Percentiles rank a stretch among this genome's conserved stretches.
Conservation (phyloP, 169 alveolate species). For the Eimeria maxima region DNA sequence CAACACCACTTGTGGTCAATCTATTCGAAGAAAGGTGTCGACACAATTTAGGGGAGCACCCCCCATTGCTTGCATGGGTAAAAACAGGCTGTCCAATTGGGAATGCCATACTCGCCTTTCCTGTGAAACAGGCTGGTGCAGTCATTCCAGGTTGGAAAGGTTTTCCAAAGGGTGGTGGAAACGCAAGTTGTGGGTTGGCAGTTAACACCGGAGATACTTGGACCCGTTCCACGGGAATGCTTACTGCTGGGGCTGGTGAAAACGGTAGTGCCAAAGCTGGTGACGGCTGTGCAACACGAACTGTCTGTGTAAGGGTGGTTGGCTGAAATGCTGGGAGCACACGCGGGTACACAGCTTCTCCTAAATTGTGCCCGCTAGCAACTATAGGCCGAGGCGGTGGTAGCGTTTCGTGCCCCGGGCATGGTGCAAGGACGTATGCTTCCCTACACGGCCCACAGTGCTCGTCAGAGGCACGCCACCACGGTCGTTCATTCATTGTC, state of each 20-base stretch:
- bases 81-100: slow-evolving; percentile 4
- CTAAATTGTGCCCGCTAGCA: background rate
- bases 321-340: slow-evolving; percentile 19
- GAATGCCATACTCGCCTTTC: background rate
- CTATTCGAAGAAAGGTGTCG: background rate
- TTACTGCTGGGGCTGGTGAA: background rate
- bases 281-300: background rate
- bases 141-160: background rate
- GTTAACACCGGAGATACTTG: background rate
- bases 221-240: background rate
- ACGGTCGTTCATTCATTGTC: slow-evolving; percentile 42
- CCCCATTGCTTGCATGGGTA: slow-evolving; percentile 37
- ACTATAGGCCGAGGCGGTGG: background rate
- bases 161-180: slow-evolving; percentile 1
- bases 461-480: slow-evolving; percentile 44
- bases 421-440: background rate
- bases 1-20: background rate
- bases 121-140: background rate
- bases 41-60: background rate
- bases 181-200: slow-evolving; percentile 15
- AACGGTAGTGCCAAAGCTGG: background rate
- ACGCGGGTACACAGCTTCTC: background rate
- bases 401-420: background rate
- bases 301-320: background rate
- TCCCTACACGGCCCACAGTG: slow-evolving; percentile 51